Conservation (phyloP, 805 yeast genomes). For the Maudiozyma bulderi region DNA sequence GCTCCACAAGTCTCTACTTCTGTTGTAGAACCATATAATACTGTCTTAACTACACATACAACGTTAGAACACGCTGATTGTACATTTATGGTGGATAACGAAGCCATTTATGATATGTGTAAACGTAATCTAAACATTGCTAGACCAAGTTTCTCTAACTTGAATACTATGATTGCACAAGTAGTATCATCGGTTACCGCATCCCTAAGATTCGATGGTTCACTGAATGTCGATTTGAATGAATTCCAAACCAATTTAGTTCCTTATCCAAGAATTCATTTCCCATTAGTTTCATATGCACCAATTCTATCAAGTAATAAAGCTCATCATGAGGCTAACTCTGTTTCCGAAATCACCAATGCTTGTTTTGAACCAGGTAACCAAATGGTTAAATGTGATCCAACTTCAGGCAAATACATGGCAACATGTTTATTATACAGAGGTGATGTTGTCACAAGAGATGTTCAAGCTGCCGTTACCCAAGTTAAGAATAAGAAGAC, state of each 20-base stretch:
- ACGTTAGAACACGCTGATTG: conserved; percentile 98
- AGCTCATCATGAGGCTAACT: conserved; percentile 91
- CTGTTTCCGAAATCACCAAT: conserved; percentile 91
- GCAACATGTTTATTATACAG: conserved; percentile 96
- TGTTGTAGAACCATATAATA: conserved; percentile 97
- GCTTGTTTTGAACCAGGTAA: conserved; percentile 98
- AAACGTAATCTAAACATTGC: conserved; percentile 89
- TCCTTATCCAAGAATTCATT: conserved; percentile 98
- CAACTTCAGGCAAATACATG: conserved; percentile 95
- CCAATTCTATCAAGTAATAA: conserved; percentile 88
- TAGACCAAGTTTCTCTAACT: conserved; percentile 79
- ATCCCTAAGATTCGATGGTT: conserved; percentile 93
- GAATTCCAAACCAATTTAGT: conserved; percentile 98
- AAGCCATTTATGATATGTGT: conserved; percentile 97
- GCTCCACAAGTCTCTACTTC: conserved; percentile 96
- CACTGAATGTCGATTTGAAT: conserved; percentile 92
- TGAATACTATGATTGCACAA: conserved; percentile 93
- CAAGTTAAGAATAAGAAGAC: conserved; percentile 89
- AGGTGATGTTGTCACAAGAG: conserved; percentile 97
- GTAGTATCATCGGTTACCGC: conserved; percentile 98
- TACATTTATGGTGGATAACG: conserved; percentile 98
- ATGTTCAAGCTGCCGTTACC: conserved; percentile 92
- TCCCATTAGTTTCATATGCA: conserved; percentile 97
- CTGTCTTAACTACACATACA: conserved; percentile 93
- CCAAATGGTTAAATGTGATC: conserved; percentile 99